phyloP scores from a whole-genome alignment of 768 basidiomycete genomes.

The Xerocomellus chrysenteron region DNA sequence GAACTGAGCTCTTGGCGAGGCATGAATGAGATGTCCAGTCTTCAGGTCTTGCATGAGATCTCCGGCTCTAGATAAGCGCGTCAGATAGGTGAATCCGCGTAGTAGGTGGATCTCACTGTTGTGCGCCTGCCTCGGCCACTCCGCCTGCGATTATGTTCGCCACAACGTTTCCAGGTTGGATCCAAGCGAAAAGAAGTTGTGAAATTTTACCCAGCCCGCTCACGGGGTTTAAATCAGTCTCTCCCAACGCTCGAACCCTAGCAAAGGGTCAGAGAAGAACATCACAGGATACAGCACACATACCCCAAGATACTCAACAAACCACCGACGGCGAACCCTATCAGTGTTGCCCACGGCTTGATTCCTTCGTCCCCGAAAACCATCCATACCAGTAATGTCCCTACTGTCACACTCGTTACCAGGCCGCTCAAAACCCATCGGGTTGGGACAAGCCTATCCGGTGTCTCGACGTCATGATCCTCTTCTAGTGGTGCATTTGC shows the following conservation, averaged over 20 bases:
- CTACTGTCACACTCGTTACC: slow-evolving; percentile 55
- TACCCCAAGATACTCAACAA: slow-evolving; percentile 87
- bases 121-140: slow-evolving; percentile 94
- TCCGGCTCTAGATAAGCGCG: slow-evolving; percentile 61
- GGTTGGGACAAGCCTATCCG: slow-evolving; percentile 77
- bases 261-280: slow-evolving; percentile 3
- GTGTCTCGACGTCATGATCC: slow-evolving; percentile 70
- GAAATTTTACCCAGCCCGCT: slow-evolving; percentile 94
- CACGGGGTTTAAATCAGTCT: slow-evolving; percentile 92
- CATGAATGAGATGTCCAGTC: slow-evolving; percentile 89
- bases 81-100: not conserved
- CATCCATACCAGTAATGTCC: slow-evolving; percentile 80
- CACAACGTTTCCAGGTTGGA: slow-evolving; percentile 94
- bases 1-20: slow-evolving; percentile 92
- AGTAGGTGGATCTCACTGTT: slow-evolving; percentile 55
- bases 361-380: slow-evolving; percentile 92
- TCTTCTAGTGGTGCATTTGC: slow-evolving; percentile 21
- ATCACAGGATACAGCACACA: slow-evolving; percentile 22
- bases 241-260: slow-evolving; percentile 91
- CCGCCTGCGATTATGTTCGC: slow-evolving; percentile 97
- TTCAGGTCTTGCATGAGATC: slow-evolving; percentile 99
- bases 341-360: slow-evolving; percentile 89
- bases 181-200: slow-evolving; percentile 90
- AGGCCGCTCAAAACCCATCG: slow-evolving; percentile 77
- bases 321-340: slow-evolving; percentile 81